Base-by-base conservation (phyloP, 345 rosid genomes). In the Clarkia xantiana region DNA sequence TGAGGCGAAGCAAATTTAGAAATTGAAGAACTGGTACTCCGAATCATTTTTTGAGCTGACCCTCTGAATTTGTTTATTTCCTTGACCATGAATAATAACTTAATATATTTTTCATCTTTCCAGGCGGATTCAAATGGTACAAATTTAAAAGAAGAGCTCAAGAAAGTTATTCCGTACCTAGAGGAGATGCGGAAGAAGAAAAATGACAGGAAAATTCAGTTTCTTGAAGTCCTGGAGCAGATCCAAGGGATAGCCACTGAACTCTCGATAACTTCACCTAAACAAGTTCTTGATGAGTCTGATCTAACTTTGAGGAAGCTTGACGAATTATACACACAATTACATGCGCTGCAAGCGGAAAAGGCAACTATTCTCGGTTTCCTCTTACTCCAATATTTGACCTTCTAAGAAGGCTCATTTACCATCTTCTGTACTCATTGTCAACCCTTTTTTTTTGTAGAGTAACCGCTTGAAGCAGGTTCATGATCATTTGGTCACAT, bases 161-260 rank as follows among this genome's bases (percentile, higher is more conserved):
- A 48, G 42, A 79, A 11, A 57, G 77, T 79, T 61, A 71, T 84
- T 61, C 95, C 95, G 23, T 91, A 80, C 47, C 50, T 93, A 55
- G 95, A 87, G 71, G 99, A 84, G 72, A 81, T 93, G 95, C 70
- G 61, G 51, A 84, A 79, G 65, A 76, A 83, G 71, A 80, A 76
- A 71, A 18, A 22, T 1, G 95, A 93, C 42, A 72, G 99, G 71
- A 82, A 81, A 66, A 72, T 80, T 59, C 95, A 87, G 59, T 93
- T 93, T 51, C 4, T 73, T 0, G 77, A 78, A 55, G 84, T 87
- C 52, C 36, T 74, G 6, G 82, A 76, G 45, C 79, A 79, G 45
- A 76, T 80, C 38, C 58, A 64, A 45, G 56, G 11, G 41, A 74
- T 87, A 47, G 68, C 75, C 53, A 61, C 63, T 60, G 94, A 93